Evolutionary conservation across 257 asterid genomes (phyloP).

Genomic region (Nicotiana attenuata): DNA sequence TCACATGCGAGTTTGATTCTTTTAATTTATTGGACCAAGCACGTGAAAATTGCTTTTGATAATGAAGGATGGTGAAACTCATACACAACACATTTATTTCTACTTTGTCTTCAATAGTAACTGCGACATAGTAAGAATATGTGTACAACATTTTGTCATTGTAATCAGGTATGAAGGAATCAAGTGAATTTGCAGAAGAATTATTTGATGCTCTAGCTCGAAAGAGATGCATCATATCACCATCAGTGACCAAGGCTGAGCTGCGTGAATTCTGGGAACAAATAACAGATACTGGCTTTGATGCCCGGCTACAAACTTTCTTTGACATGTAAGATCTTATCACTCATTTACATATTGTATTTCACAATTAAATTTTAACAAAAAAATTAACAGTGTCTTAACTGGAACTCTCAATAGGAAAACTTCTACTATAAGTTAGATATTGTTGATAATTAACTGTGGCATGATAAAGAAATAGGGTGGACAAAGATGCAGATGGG

Average conservation of each 20-base stretch:
- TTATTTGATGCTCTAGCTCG: conserved; percentile 25
- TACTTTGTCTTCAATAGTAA: too few relatives aligned
- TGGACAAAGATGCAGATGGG: conserved; percentile 32
- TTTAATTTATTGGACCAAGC: too few relatives aligned
- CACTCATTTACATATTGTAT: neutral
- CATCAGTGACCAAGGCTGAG: conserved; percentile 5
- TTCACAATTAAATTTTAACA: neutral
- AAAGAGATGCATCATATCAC: conserved; percentile 10
- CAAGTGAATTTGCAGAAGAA: conserved; percentile 17
- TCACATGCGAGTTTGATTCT: too few relatives aligned
- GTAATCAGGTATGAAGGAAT: conserved; percentile 12
- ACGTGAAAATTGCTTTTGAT: too few relatives aligned
- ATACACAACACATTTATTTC: too few relatives aligned
- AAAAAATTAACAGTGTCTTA: too few relatives aligned
- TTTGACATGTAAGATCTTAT: conserved; percentile 20
- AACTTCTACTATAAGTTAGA: too few relatives aligned
- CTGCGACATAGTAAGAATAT: neutral
- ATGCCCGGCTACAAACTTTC: conserved; percentile 23
- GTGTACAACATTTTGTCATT: neutral
- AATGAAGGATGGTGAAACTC: too few relatives aligned
- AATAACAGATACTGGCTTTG: conserved; percentile 15
- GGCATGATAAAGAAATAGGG: neutral
- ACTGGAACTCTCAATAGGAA: too few relatives aligned
- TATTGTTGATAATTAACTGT: too few relatives aligned
- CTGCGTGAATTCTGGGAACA: conserved; percentile 23